Conservation (phyloP, 345 rosid genomes). For the Trapa bicornis region DNA sequence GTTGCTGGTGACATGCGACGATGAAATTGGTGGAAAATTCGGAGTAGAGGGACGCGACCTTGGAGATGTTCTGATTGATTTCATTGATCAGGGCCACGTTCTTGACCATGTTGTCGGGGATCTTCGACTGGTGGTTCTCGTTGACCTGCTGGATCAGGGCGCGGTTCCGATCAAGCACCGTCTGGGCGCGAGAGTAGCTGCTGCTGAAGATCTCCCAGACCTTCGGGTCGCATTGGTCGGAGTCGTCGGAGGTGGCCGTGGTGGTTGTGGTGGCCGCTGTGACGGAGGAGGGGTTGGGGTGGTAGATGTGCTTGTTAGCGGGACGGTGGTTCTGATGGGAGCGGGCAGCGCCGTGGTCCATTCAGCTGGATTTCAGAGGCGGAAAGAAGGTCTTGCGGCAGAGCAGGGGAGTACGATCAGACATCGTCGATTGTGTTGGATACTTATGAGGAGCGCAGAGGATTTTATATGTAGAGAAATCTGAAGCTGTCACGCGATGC, state of each 20-base stretch:
- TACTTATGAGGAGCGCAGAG: background rate
- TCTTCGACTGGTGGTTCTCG: conserved; percentile 74
- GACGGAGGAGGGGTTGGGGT: conserved; percentile 14
- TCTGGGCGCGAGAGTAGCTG: conserved; percentile 54
- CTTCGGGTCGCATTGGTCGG: conserved; percentile 35
- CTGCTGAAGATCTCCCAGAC: conserved; percentile 46
- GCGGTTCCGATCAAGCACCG: conserved; percentile 75
- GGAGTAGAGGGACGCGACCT: conserved; percentile 67
- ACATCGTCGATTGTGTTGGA: background rate
- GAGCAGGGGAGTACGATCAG: background rate
- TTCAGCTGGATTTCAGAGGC: background rate
- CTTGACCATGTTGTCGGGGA: conserved; percentile 69
- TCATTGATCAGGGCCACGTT: conserved; percentile 84
- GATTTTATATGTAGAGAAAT: background rate
- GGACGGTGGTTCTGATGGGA: conserved; percentile 8
- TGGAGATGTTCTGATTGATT: conserved; percentile 70
- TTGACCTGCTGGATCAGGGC: conserved; percentile 67
- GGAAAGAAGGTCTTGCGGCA: background rate
- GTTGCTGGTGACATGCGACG: conserved; percentile 22
- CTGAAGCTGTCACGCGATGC: background rate
- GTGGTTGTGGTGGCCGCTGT: conserved; percentile 7
- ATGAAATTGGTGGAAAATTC: conserved; percentile 48
- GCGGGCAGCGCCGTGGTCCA: conserved; percentile 6
- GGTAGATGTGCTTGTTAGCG: conserved; percentile 4
- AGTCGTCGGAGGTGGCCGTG: conserved; percentile 5